These are phyloP conservation scores for Petrea volubilis DNA, from an alignment of 257 asterid genomes.

Conservation along the genomic window DNA sequence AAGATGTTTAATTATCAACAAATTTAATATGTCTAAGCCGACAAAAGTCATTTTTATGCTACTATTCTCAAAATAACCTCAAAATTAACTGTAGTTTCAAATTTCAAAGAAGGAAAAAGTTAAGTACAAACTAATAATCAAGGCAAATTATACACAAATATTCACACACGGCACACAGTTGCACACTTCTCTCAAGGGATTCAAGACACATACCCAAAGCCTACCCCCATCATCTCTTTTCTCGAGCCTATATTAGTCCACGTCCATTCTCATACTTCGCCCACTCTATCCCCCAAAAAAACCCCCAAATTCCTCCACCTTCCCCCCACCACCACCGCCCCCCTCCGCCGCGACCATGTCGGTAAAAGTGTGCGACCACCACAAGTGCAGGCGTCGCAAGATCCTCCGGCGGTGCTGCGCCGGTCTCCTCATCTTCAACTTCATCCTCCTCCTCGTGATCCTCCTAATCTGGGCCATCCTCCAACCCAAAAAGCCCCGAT, in stretches of 20 bases:
- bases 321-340: neutral
- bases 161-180: too few relatives aligned
- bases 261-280: conserved; percentile 3
- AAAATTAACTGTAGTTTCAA: neutral
- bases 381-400: conserved; percentile 44
- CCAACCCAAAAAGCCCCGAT: conserved; percentile 80
- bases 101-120: too few relatives aligned
- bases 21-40: neutral
- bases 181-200: too few relatives aligned
- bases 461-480: conserved; percentile 78
- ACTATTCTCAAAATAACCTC: too few relatives aligned
- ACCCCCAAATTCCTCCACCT: neutral
- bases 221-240: conserved; percentile 3
- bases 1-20: neutral
- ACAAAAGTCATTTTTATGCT: neutral
- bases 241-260: conserved; percentile 21
- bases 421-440: conserved; percentile 34
- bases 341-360: conserved; percentile 44
- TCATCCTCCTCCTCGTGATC: conserved; percentile 53
- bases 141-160: too few relatives aligned
- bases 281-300: neutral
- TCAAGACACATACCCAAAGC: too few relatives aligned
- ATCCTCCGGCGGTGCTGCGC: conserved; percentile 33
- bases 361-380: conserved; percentile 71
- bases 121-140: too few relatives aligned